Evolutionary conservation across 2,329 filamentous ascomycete genomes (phyloP), one percentile per base, ranked within the genome.

Genomic region (Neobulgaria alba): DNA sequence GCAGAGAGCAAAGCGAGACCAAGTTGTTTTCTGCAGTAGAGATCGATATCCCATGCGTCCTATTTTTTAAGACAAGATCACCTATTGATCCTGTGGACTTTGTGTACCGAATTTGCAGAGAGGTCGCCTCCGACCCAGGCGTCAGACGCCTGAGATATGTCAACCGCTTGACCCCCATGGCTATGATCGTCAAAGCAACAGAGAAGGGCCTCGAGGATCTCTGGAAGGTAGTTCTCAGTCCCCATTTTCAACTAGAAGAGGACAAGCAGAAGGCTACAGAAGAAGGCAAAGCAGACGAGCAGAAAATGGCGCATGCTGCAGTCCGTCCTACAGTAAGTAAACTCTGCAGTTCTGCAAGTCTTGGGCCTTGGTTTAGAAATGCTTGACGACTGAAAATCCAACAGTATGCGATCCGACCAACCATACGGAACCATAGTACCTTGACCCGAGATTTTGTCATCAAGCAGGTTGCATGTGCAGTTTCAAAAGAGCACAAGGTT

Each of bases 371-470:
- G 39, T 41, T 21, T 12, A 34, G 44, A 33, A 32, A 33, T 34
- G 29, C 17, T 41, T 38, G 19, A 34, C 39, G 43, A 43, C 3
- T 32, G 21, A 21, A 19, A n/a, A 41, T 16, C 16, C 36, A 26
- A 21, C 46, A 90, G 85, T 92, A 87, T 62, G 85, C 85, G n/a
- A 89, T 93, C 51, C 77, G 85, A 33, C 77, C 82, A n/a, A 82
- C 76, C 10, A 76, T 86, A 46, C 78, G 85, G 41, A 85, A 84
- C 55, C 80, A 89, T 62, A 79, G 69, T 51, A 69, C 70, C 3
- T 68, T 90, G 46, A 81, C 75, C 51, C 74, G 84, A 43, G 75
- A 80, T 48, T 67, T 67, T 14, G 69, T 90, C 36, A 90, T 92
- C 60, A 76, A 81, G 54, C 75, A 73, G 48, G 72, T 90, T 48